phyloP scores from a whole-genome alignment of 2,329 filamentous ascomycete genomes.

The Nothopassalora personata region DNA sequence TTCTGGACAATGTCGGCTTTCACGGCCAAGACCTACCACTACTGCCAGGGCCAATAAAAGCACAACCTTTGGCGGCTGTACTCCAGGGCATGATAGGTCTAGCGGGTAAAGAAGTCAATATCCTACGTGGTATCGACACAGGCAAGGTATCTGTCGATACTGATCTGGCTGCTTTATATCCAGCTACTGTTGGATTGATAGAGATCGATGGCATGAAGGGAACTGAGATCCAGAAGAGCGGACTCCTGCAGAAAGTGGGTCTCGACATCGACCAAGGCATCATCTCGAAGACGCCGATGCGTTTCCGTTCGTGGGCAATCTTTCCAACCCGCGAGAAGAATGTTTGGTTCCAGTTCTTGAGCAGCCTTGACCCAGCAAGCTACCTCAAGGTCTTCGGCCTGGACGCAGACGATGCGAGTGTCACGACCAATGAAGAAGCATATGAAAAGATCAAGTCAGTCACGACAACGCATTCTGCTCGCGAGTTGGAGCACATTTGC shows the following conservation, averaged over 20 bases:
- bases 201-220: slow-evolving; percentile 37
- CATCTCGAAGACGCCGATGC: slow-evolving; percentile 39
- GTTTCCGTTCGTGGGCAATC: slow-evolving; percentile 40
- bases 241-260: slow-evolving; percentile 25
- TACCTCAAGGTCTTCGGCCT: slow-evolving; percentile 46
- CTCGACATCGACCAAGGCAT: slow-evolving; percentile 27
- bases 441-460: slow-evolving; percentile 32
- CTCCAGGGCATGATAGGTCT: slow-evolving; percentile 43
- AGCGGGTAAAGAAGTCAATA: slow-evolving; percentile 38
- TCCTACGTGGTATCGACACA: slow-evolving; percentile 22
- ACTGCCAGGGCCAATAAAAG: slow-evolving; percentile 43
- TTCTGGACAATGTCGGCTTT: slow-evolving; percentile 37
- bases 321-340: slow-evolving; percentile 45
- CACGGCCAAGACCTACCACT: slow-evolving; percentile 37
- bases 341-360: slow-evolving; percentile 49
- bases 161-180: slow-evolving; percentile 44
- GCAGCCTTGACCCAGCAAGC: slow-evolving; percentile 42
- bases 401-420: slow-evolving; percentile 28
- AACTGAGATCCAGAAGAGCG: slow-evolving; percentile 27
- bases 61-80: slow-evolving; percentile 35
- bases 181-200: slow-evolving; percentile 38
- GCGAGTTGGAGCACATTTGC: slow-evolving; percentile 43
- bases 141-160: slow-evolving; percentile 42
- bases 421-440: slow-evolving; percentile 29
- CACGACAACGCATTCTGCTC: slow-evolving; percentile 33